Evolutionary conservation across 176 grass and related monocot species (phyloP).

Genomic region (Carex littledalei): DNA sequence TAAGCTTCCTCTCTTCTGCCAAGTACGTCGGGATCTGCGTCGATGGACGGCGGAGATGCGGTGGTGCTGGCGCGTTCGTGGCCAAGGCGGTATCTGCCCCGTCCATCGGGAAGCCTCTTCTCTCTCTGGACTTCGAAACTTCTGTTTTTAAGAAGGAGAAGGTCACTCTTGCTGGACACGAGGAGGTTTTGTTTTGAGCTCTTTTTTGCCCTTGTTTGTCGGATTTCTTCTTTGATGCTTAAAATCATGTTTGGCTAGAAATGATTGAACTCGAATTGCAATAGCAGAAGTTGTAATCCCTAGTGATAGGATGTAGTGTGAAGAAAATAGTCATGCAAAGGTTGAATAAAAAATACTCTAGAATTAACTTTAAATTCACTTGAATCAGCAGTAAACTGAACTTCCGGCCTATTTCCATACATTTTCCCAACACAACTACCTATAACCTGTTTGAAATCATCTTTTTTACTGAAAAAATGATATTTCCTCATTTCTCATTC

Average conservation of each 20-base stretch:
- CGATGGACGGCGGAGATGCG: not conserved
- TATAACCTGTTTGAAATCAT: not conserved
- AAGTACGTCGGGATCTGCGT: not conserved
- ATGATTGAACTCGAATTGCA: not conserved
- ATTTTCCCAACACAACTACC: not conserved
- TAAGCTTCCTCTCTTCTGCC: conserved; percentile 19
- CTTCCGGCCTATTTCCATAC: not conserved
- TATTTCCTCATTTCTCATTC: not conserved
- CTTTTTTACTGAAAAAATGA: not conserved
- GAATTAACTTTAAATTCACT: not conserved
- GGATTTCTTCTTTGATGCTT: not conserved
- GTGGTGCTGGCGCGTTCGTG: conserved; percentile 24
- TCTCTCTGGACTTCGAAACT: conserved; percentile 70
- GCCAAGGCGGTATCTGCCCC: conserved; percentile 43
- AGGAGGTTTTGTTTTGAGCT: conserved; percentile 41
- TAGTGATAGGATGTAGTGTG: not conserved
- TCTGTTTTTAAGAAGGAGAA: conserved; percentile 87
- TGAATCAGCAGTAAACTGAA: not conserved
- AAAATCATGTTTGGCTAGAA: not conserved
- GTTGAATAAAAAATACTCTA: not conserved
- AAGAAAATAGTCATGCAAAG: not conserved
- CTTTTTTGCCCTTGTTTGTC: not conserved
- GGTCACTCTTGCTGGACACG: conserved; percentile 78
- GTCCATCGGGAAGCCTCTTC: conserved; percentile 31
- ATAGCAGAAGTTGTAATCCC: not conserved